These are phyloP conservation scores for Aspergillus brunneoviolaceus DNA, from an alignment of 2,329 filamentous ascomycete species.

Conservation along the genomic window DNA sequence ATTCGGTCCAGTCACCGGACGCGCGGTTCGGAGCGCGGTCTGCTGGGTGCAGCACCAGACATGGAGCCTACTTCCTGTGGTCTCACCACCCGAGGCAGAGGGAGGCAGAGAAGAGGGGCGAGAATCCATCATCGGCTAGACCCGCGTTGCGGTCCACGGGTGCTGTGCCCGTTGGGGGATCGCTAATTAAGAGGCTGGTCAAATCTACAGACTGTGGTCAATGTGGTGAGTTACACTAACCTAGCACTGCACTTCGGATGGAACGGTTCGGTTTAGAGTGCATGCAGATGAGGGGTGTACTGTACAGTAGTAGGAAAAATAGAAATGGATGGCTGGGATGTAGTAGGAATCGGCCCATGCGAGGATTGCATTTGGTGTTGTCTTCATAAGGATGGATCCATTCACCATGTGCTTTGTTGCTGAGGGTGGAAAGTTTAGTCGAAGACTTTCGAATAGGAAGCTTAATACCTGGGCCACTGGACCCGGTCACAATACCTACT, in stretches of 20 bases:
- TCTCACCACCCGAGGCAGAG: neutral
- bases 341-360: neutral
- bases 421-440: neutral
- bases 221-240: neutral
- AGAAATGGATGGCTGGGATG: neutral
- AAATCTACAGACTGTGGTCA: too few relatives aligned
- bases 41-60: neutral
- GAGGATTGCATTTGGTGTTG: neutral
- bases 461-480: neutral
- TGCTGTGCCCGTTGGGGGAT: neutral
- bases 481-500: too few relatives aligned
- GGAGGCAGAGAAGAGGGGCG: neutral
- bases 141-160: neutral
- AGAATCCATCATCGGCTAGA: neutral
- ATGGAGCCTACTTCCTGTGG: neutral
- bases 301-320: neutral
- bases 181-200: neutral
- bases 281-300: neutral
- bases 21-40: neutral
- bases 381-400: neutral
- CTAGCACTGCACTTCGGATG: neutral
- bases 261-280: neutral
- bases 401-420: neutral
- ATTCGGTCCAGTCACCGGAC: neutral
- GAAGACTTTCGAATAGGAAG: neutral